Evolutionary conservation across 73 alveolate genomes (phyloP), one percentile per base, ranked within the genome.

Genomic region (Stentor roeselii): DNA sequence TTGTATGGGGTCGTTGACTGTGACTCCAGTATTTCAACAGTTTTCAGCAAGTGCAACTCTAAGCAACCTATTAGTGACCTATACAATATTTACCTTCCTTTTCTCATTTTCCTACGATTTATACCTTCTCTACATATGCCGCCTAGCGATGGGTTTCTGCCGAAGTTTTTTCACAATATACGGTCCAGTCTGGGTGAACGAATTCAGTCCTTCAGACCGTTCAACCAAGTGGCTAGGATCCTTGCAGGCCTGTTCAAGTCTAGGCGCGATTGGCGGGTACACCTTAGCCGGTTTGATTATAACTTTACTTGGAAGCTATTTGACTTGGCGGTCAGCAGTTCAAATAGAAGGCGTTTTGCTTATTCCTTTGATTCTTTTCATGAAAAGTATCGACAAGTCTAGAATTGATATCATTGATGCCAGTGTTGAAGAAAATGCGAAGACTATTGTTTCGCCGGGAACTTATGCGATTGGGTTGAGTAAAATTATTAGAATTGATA

Each of bases 131-230:
- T 95, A 90, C 84, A 42, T 84, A 27, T 86, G 87, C 90, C 78
- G 99, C 39, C 91, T 96, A 86, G 74, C 92, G n/a, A 82, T 93
- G 88, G 99, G 99, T 21, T 86, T 90, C 14, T 90, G 98, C 30
- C 91, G 92, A 82, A 96, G 98, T 3, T 96, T 96, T 87, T 87
- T 93, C 61, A 94, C 92, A 6, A 93, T 94, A 59, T 95, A 96
- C 83, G 97, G 95, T 2, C 99, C 99, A 36, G 98, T 96, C 39
- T 96, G 98, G 99, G 97, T 95, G 15, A 96, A 96, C 92, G 97
- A 95, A 77, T 96, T 91, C 89, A 86, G 97, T 30, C 99, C 99
- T 14, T 78, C 78, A 30, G 93, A 88, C 38, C 82, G 88, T 60
- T 86, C 89, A 83, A 90, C 99, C 34, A 95, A 93, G 40, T 96